Evolutionary conservation across 2,329 filamentous ascomycete genomes (phyloP), one percentile per base, ranked within the genome.

Genomic region (Thelonectria blattea): DNA sequence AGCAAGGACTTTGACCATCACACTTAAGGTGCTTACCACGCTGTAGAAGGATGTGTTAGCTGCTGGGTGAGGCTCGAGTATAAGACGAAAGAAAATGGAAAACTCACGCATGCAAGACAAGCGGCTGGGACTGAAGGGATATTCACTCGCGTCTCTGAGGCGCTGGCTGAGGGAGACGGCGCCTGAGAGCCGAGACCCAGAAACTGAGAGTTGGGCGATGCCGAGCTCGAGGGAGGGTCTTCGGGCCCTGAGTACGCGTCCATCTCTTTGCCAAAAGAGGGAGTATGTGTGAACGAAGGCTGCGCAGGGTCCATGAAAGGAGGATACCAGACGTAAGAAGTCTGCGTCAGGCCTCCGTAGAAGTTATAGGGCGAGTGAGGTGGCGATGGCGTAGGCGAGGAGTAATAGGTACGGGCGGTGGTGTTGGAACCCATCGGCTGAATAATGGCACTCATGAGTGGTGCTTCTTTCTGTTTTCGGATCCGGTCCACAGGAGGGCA

Each of bases 11-110:
- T 39, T 80, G 76, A 27, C 89, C 90, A 74, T 93, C 89, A 72
- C 91, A 93, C 73, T 92, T 93, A 50, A 93, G 81, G 74, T 93
- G 91, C 71, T 91, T 87, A 64, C 72, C 78, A 52, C 85, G 80
- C 85, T 87, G 71, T 34, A 24, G 22, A 27, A 24, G 24, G 34
- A 18, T 56, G 45, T 30, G 60, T 67, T 39, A 65, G 65, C 15
- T 43, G 37, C 17, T 52, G 39, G 32, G 22, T 52, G 30, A 37
- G 22, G 18, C 7, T 34, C 42, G 12, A 39, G n/a, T 53, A 14
- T 12, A 5, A 5, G 15, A 24, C 12, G 7, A 22, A 30, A 27
- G 32, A 49, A 18, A 59, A 54, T 52, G 52, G 39, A 24, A 32
- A 32, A 76, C 83, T 76, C 77, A 86, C 83, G 73, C 83, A 86